phyloP scores from a whole-genome alignment of 495 filamentous ascomycete species.

The Pseudoneurospora amorphoporcata region DNA sequence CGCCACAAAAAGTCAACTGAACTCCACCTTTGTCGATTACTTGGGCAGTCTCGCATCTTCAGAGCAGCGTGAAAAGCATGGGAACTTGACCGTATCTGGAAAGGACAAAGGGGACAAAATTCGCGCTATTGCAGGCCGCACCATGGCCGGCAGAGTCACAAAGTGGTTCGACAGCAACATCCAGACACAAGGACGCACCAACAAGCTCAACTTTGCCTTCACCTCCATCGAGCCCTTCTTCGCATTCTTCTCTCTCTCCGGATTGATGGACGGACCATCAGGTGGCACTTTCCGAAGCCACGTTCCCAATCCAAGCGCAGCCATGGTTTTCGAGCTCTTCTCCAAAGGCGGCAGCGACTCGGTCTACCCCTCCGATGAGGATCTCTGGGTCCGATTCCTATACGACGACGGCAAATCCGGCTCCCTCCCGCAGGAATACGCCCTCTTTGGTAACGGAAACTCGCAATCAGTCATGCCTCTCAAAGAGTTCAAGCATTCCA shows the following conservation, averaged over 20 bases:
- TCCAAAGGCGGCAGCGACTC: conserved; percentile 16
- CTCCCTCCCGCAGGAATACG: conserved; percentile 15
- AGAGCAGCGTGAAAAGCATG: conserved; percentile 27
- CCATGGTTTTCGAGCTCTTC: conserved; percentile 35
- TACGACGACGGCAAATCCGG: conserved; percentile 24
- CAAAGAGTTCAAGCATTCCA: conserved; percentile 13
- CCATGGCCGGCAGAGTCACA: conserved; percentile 23
- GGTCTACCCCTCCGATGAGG: conserved; percentile 12
- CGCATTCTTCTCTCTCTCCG: conserved; percentile 29
- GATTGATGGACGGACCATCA: conserved; percentile 12
- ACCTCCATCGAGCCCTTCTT: conserved; percentile 33
- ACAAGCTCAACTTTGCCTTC: conserved; percentile 33
- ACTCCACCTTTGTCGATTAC: conserved; percentile 9
- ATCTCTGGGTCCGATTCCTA: conserved; percentile 30
- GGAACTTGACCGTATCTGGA: conserved; percentile 20
- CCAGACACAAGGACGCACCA: conserved; percentile 11
- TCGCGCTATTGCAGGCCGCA: conserved; percentile 30
- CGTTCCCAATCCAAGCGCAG: conserved; percentile 28
- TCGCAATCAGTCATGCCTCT: conserved; percentile 17
- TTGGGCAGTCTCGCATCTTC: conserved; percentile 21
- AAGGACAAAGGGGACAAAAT: conserved; percentile 23
- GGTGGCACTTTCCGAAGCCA: conserved; percentile 13
- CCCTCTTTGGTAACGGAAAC: conserved; percentile 22
- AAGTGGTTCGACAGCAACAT: conserved; percentile 22
- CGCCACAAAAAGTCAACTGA: conserved; percentile 11